phyloP scores from a whole-genome alignment of 805 yeast species.

The Komagataella phaffii region DNA sequence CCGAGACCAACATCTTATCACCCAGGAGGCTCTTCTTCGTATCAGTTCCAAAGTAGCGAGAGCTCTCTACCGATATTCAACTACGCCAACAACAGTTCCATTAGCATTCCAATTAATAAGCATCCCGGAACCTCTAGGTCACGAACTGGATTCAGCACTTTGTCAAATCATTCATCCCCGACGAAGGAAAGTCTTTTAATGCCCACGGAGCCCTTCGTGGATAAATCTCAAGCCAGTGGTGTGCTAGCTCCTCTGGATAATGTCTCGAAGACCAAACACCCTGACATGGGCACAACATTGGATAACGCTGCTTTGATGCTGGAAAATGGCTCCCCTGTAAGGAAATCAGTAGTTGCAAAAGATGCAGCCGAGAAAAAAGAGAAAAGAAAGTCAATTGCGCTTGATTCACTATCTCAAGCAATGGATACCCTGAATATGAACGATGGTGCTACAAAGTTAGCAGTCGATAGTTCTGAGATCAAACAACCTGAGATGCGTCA shows the following conservation, averaged over 20 bases:
- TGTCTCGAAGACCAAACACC: not conserved
- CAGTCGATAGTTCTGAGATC: not conserved
- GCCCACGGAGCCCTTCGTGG: conserved; percentile 17
- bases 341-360: conserved; percentile 2
- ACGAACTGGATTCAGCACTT: conserved; percentile 1
- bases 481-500: not conserved
- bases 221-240: conserved; percentile 18
- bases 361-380: conserved; percentile 8
- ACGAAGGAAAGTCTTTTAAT: conserved; percentile 7
- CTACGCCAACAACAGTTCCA: conserved; percentile 3
- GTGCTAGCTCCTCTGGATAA: conserved; percentile 10
- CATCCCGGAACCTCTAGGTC: not conserved
- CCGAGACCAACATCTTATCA: conserved; percentile 82
- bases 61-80: conserved; percentile 14
- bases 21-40: conserved; percentile 22
- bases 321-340: not conserved
- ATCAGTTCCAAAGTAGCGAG: conserved; percentile 3
- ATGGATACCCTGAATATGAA: conserved; percentile 9
- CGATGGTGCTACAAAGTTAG: conserved; percentile 1
- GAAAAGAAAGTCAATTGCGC: conserved; percentile 17
- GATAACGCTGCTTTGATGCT: not conserved
- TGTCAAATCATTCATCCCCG: conserved; percentile 13
- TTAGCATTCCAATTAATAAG: not conserved
- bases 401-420: conserved; percentile 19
- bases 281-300: not conserved